phyloP scores from a whole-genome alignment of 2,329 filamentous ascomycete species.

The Paecilomyces formosus region DNA sequence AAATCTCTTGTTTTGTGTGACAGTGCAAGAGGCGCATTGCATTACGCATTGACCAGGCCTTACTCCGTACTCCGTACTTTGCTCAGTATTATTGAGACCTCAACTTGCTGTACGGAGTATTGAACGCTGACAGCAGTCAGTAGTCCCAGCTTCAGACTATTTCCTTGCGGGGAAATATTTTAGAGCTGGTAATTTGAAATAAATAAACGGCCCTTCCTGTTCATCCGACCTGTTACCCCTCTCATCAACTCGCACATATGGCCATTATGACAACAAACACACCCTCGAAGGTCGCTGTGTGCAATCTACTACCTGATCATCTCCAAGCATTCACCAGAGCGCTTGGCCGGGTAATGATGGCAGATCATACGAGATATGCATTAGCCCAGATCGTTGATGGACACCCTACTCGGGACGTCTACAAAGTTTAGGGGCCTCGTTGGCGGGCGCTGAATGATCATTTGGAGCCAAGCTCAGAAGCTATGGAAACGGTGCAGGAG shows the following conservation, averaged over 20 bases:
- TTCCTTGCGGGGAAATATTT: too few relatives aligned
- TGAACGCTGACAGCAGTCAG: too few relatives aligned
- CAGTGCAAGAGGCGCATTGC: not conserved
- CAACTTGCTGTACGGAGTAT: too few relatives aligned
- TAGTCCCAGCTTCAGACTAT: too few relatives aligned
- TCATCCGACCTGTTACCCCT: not conserved
- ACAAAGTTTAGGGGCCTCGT: not conserved
- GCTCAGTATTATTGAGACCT: too few relatives aligned
- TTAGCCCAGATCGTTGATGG: constrained; percentile 8
- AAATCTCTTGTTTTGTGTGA: not conserved
- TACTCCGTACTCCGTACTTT: too few relatives aligned
- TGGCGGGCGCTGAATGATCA: not conserved
- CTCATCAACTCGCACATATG: not conserved
- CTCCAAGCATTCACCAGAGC: constrained; percentile 1
- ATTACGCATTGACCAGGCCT: not conserved
- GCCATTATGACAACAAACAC: not conserved
- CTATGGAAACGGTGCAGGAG: not conserved
- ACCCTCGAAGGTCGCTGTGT: not conserved
- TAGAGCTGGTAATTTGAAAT: not conserved
- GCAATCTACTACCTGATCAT: constrained; percentile 1
- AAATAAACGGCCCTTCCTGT: not conserved
- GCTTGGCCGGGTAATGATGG: constrained; percentile 1
- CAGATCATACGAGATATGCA: constrained; percentile 1
- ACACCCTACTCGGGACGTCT: constrained; percentile 6
- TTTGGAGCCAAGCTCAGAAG: not conserved